Base-by-base conservation (phyloP, 1,284 basidiomycete genomes). In the Sanghuangporus sanghuang region DNA sequence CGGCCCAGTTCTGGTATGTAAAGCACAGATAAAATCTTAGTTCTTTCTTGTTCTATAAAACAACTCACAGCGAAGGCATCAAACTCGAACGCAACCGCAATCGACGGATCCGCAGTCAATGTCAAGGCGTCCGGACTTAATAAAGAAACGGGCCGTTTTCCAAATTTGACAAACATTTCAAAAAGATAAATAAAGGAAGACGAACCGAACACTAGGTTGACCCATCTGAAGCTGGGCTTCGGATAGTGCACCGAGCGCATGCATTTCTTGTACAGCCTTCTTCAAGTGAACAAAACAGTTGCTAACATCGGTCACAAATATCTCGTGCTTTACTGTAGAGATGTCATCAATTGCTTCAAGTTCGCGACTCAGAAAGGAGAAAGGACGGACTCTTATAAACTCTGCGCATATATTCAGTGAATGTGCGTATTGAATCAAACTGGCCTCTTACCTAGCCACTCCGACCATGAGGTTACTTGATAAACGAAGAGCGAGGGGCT, bases 391-490 rank as follows among this genome's bases (percentile, higher is more conserved):
- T 85, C 84, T 87, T 89, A 72, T 90, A 92, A 4, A 90, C 86
- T 2, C 88, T 90, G 50, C 8, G 62, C 59, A 67, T 23, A 32
- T 71, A 71, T 68, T 69, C 57, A 57, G 18, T 14, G 6, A 59
- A 38, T n/a, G 57, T 18, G 23, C 39, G 6, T 27, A 57, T 18
- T 65, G 52, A 23, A 69, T 21, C 63, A 62, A 9, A 62, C 66
- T 50, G 63, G 62, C 18, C n/a, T 69, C 83, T 67, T 72, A 94
- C 93, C 93, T 85, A 23, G 88, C 89, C 21, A 90, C 93, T 6
- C 93, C 93, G 62, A 95, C 87, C 79, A 96, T 87, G 40, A 96
- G 75, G 71, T 92, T 92, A 64, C 92, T 93, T 11, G 92, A 93
- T 62, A 95, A 77, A 54, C 93, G 81, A 61, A 96, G 77, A 1